Evolutionary conservation across 345 rosid genomes (phyloP), one percentile per base, ranked within the genome.

Genomic region (Eucalyptus regnans): DNA sequence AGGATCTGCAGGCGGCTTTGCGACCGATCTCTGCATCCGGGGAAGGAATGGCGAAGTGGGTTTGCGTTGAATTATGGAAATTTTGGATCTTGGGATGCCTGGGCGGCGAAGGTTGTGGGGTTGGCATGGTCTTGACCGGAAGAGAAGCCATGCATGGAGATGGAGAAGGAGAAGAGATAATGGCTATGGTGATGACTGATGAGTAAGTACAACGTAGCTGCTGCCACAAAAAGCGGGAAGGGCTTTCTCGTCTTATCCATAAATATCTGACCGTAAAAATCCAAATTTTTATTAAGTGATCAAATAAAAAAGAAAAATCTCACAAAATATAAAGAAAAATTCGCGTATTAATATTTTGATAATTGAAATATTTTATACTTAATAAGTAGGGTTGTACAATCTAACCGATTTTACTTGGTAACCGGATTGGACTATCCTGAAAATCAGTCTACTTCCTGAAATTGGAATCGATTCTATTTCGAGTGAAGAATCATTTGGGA

Each of bases 101-200:
- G 88, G 76, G 86, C 48, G 46, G 88, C 4, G 89, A 64, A 49
- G 60, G 83, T 12, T 58, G 86, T 12, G 91, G 89, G 87, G 23
- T 90, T 56, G 92, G 88, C 11, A 22, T 27, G 48, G 85, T 49
- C 33, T 87, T 71, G 41, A 90, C 37, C 41, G 90, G 86, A 37
- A 90, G 87, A 88, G 94, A 92, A 83, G 94, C 94, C 93, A 93
- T 93, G 88, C 86, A 68, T 9, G 80, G 13, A 87, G 13, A 87
- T 41, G 20, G 90, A 50, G 50, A 9, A 4, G 76, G 27, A 51
- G 68, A 62, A 27, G 81, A 22, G 83, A 37, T 37, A 62, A 71
- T 37, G 46, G 83, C 46, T 18, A 71, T 37, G 83, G 46, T 5
- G 80, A 68, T 52, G 58, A 52, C 46, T 5, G 44, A 68, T 52